Conservation (phyloP, 805 yeast species). For the Kodamaea laetipori region DNA sequence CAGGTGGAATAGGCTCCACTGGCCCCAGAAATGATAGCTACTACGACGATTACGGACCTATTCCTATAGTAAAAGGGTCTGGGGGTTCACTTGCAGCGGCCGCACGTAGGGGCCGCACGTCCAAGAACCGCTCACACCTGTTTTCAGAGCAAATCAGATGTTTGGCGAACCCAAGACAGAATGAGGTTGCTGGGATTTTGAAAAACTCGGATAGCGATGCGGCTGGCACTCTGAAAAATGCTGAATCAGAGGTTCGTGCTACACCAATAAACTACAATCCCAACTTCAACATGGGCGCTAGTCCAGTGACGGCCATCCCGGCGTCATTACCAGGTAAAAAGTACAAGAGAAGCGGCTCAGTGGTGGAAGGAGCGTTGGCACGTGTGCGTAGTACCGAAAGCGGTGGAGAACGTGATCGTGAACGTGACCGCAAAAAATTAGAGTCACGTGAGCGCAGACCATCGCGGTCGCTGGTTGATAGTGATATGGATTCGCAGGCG, state of each 20-base stretch:
- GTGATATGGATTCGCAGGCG: conserved; percentile 70
- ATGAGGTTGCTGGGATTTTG: neutral
- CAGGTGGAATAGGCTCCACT: neutral
- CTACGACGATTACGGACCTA: conserved; percentile 15
- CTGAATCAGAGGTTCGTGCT: no score
- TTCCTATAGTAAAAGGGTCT: conserved; percentile 17
- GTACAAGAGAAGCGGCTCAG: conserved; percentile 12
- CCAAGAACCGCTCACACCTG: conserved; percentile 22
- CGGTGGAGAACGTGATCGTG: conserved; percentile 9
- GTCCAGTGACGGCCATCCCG: neutral
- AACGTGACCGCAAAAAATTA: conserved; percentile 16
- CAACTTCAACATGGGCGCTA: neutral
- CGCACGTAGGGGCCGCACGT: conserved; percentile 19
- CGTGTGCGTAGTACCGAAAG: conserved; percentile 15
- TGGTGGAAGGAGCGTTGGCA: conserved; percentile 13
- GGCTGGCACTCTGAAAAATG: neutral
- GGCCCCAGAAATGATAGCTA: neutral
- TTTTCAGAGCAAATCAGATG: conserved; percentile 32
- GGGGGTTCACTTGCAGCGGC: conserved; percentile 23
- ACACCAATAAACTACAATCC: neutral
- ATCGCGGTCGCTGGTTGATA: conserved; percentile 48
- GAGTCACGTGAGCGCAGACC: conserved; percentile 31
- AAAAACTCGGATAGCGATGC: no score
- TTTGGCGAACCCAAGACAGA: conserved; percentile 21
- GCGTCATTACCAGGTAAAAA: conserved; percentile 2